These are phyloP conservation scores for Dendrocalamus sinicus DNA, from an alignment of 176 grass and related monocot species.

Conservation along the genomic window DNA sequence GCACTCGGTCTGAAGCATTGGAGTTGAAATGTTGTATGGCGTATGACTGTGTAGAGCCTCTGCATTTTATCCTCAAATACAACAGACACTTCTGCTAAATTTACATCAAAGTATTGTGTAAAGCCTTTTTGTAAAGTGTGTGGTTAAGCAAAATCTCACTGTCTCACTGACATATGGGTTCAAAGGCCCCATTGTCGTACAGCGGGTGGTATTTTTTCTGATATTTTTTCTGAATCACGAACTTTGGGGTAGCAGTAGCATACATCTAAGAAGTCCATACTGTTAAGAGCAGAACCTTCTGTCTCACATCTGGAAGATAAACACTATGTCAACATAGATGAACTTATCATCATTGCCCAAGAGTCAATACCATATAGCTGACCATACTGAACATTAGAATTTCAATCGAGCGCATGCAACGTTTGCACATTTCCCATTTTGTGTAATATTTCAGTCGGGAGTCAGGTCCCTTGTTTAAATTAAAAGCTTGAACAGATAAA, in stretches of 20 bases:
- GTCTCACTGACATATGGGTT: background rate
- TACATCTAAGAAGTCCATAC: background rate
- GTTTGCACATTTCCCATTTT: conserved; percentile 16
- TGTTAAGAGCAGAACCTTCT: background rate
- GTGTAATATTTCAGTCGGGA: conserved; percentile 1
- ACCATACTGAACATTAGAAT: background rate
- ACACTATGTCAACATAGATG: background rate
- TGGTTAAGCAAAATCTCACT: background rate
- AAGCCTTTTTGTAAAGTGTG: background rate
- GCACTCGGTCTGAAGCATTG: background rate
- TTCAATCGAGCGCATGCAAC: background rate
- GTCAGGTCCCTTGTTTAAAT: background rate
- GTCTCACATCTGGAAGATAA: background rate
- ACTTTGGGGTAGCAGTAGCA: no score
- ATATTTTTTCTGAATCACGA: background rate
- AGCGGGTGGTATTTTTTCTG: background rate
- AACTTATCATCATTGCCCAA: background rate
- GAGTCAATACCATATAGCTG: background rate
- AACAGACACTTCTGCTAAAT: background rate
- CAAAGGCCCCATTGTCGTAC: background rate
- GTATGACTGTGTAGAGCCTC: background rate
- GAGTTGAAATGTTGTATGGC: background rate
- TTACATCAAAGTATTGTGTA: background rate
- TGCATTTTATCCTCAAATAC: background rate
- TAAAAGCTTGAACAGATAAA: background rate